A percentile compares a stretch with the other conserved stretches of the same genome.
Conservation (phyloP, 164 flowering plant genomes). For the Macadamia tetraphylla region DNA sequence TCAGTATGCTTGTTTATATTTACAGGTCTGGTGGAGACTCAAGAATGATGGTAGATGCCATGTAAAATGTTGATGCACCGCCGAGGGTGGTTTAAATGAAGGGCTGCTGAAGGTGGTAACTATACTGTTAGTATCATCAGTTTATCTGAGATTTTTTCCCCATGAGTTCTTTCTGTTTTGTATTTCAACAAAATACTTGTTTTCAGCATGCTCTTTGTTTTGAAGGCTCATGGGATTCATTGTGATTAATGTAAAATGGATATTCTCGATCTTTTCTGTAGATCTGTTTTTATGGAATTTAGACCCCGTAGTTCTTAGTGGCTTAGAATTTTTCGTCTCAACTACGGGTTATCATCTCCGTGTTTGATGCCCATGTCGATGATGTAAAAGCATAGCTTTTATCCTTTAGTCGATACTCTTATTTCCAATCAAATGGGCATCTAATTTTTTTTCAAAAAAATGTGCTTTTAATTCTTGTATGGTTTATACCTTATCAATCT, state of each 20-base stretch:
- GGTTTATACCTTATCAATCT: no score
- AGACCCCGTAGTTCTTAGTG: background rate
- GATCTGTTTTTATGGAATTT: background rate
- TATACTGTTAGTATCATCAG: background rate
- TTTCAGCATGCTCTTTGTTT: conserved; percentile 3
- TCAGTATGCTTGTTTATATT: background rate
- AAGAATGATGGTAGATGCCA: background rate
- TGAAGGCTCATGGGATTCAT: background rate
- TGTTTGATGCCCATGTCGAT: no score
- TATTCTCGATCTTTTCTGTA: background rate
- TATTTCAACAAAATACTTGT: background rate
- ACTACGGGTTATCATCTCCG: background rate
- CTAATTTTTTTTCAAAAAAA: no score
- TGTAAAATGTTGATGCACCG: background rate
- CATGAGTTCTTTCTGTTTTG: background rate
- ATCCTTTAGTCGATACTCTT: no score
- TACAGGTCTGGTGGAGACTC: background rate
- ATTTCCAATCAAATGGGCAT: no score
- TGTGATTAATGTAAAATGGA: background rate
- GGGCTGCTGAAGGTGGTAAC: conserved; percentile 1
- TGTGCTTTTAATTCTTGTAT: no score
- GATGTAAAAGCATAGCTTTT: no score
- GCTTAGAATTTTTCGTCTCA: background rate
- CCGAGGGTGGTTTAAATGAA: background rate
- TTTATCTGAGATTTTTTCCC: background rate